Evolutionary conservation across 805 yeast species (phyloP).

Genomic region (Blastobotrys mokoenaii): DNA sequence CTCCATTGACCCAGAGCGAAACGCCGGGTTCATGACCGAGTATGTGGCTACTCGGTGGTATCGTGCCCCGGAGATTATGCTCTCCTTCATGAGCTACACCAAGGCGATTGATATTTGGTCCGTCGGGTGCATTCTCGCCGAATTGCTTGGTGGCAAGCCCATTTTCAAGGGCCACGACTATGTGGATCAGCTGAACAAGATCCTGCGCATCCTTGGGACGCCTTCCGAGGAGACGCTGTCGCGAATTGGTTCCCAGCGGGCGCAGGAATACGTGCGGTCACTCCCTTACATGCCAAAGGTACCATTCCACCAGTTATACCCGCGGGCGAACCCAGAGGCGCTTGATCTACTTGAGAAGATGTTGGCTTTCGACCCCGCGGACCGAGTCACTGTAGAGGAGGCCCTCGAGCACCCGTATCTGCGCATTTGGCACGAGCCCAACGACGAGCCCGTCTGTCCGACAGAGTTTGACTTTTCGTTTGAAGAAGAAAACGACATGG

Average conservation of each 20-base stretch:
- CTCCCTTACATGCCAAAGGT: conserved; percentile 63
- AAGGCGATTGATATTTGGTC: conserved; percentile 97
- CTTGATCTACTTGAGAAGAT: conserved; percentile 60
- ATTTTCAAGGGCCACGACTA: conserved; percentile 92
- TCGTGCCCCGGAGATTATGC: conserved; percentile 95
- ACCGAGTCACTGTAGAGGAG: conserved; percentile 74
- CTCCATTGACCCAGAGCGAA: conserved; percentile 49
- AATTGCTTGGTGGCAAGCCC: conserved; percentile 77
- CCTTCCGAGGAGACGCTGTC: conserved; percentile 71
- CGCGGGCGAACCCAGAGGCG: conserved; percentile 55
- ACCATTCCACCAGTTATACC: conserved; percentile 42
- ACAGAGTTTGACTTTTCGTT: conserved; percentile 79
- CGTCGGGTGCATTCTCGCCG: conserved; percentile 92
- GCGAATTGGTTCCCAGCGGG: conserved; percentile 77
- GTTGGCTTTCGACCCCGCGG: conserved; percentile 74
- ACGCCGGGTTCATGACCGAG: conserved; percentile 83
- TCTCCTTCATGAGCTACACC: conserved; percentile 86
- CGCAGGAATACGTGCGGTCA: conserved; percentile 77
- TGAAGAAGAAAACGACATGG: conserved; percentile 76
- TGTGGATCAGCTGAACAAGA: conserved; percentile 79
- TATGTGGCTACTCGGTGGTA: conserved; percentile 98
- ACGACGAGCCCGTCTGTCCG: conserved; percentile 73
- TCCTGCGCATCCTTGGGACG: conserved; percentile 80
- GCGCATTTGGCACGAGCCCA: conserved; percentile 84
- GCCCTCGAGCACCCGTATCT: conserved; percentile 85